Base-by-base conservation (phyloP, 805 yeast genomes). In the Torulaspora indica region DNA sequence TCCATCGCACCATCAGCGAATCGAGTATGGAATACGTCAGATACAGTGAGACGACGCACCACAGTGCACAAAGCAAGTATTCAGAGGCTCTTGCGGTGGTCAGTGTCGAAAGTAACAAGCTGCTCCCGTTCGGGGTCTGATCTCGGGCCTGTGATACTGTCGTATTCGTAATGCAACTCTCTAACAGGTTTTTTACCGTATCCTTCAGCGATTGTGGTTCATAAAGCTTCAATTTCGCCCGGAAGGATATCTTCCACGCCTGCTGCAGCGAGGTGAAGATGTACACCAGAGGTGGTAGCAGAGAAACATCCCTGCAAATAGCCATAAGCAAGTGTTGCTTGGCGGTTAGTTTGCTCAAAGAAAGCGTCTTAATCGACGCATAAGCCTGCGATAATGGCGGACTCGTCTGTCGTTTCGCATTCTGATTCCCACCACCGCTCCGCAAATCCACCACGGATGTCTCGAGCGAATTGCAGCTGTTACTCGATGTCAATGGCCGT, bases 1-100 rank as follows among this genome's bases (percentile, higher is more conserved):
- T 86, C 95, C 98, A 91, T 35, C 98, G 73, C 23, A 88, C 83
- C 82, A 90, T 87, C 37, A 91, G 70, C 0, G 96, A 93, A 58
- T 90, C 96, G 27, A 91, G 69, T 3, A 87, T 86, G 1, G 89
- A 80, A 64, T 82, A 88, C 7, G 95, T 81, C 48, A 91, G 70
- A 57, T 87, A 88, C 2, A 88, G 88, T 1, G 95, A 79, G 8
- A 91, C 98, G 4, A 85, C 58, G 61, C 96, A 87, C 98, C 98
- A 91, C n/a, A 91, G 63, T 0, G 90, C 90, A 3, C 95, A 84
- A 47, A 89, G 68, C 47, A 88, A 72, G 54, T 82, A 83, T 59
- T 89, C 96, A 0, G 90, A 79, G 0, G 87, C 76, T 31, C 89
- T 69, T 0, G 86, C 89, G 1, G 84, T 78, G 17, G 79, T 59